These are phyloP conservation scores for Mucor ambiguus DNA, from an alignment of 371 early-diverging fungal species.

Conservation along the genomic window DNA sequence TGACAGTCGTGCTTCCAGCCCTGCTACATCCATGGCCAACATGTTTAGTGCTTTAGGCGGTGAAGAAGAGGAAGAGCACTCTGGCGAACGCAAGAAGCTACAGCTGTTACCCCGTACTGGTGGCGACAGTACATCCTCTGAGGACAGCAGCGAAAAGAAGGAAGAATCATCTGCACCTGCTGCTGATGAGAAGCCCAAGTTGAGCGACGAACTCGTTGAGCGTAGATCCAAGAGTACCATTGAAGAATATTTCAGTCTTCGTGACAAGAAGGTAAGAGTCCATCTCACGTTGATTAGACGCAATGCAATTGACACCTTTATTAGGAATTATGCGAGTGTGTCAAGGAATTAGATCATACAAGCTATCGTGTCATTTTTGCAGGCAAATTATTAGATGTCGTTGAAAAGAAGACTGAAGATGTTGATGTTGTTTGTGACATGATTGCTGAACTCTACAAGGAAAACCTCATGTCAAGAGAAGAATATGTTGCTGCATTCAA, in stretches of 20 bases:
- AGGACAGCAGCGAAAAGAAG: conserved; percentile 11
- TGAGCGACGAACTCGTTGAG: conserved; percentile 59
- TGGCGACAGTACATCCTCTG: conserved; percentile 18
- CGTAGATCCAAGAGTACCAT: conserved; percentile 68
- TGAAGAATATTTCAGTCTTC: conserved; percentile 68
- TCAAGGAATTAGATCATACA: conserved; percentile 67
- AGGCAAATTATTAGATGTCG: conserved; percentile 41
- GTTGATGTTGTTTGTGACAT: conserved; percentile 57
- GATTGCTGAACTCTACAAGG: conserved; percentile 51
- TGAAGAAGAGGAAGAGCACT: conserved; percentile 46
- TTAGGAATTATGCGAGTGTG: conserved; percentile 62
- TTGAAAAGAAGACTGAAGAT: conserved; percentile 63
- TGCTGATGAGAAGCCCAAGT: conserved; percentile 41
- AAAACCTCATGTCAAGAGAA: conserved; percentile 42
- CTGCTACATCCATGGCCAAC: conserved; percentile 50
- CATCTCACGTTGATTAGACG: not conserved
- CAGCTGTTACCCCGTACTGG: conserved; percentile 46
- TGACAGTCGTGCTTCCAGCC: conserved; percentile 30
- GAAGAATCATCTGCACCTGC: conserved; percentile 15
- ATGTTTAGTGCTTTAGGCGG: conserved; percentile 62
- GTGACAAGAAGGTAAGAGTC: conserved; percentile 50
- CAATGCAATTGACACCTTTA: conserved; percentile 2
- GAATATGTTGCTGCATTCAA: conserved; percentile 59
- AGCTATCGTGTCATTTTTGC: conserved; percentile 57
- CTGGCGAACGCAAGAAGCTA: conserved; percentile 40